Percentiles rank a stretch among this genome's conserved stretches.
Conservation (phyloP, 2,329 filamentous ascomycete genomes). For the Ophiostoma piceae region DNA sequence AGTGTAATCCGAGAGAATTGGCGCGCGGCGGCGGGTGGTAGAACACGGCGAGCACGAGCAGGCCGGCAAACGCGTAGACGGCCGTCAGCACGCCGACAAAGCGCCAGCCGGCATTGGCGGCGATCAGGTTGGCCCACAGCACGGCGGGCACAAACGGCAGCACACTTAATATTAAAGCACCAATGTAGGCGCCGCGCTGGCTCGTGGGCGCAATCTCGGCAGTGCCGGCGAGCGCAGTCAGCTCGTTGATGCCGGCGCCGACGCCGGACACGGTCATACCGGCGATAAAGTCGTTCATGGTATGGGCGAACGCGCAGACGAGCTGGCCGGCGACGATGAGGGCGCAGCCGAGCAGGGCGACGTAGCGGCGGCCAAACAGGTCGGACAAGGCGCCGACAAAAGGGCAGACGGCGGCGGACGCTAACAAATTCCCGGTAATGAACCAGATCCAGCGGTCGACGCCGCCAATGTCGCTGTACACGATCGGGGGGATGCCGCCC, state of each 20-base stretch:
- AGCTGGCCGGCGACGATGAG: slow-evolving; percentile 56
- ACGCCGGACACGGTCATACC: slow-evolving; percentile 53
- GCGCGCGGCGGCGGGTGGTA: slow-evolving; percentile 50
- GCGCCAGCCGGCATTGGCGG: slow-evolving; percentile 46
- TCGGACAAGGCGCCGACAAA: slow-evolving; percentile 64
- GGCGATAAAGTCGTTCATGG: slow-evolving; percentile 57
- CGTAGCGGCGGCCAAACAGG: slow-evolving; percentile 56
- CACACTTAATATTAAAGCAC: slow-evolving; percentile 55
- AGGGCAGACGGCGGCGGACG: slow-evolving; percentile 52
- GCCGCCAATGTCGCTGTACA: slow-evolving; percentile 58
- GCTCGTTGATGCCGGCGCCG: slow-evolving; percentile 62
- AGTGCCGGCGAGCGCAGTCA: slow-evolving; percentile 62
- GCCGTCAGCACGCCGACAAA: slow-evolving; percentile 50
- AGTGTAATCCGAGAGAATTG: slow-evolving; percentile 38
- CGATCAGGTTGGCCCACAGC: slow-evolving; percentile 53
- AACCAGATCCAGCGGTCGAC: slow-evolving; percentile 59
- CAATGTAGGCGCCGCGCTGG: slow-evolving; percentile 60
- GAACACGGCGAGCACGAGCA: slow-evolving; percentile 47
- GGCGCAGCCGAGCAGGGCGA: slow-evolving; percentile 49
- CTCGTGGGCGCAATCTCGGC: slow-evolving; percentile 62
- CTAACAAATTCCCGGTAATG: slow-evolving; percentile 49
- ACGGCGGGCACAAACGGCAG: slow-evolving; percentile 59
- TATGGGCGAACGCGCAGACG: slow-evolving; percentile 51
- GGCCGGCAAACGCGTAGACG: slow-evolving; percentile 47
- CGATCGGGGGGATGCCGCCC: slow-evolving; percentile 46